These are phyloP conservation scores for Hypoxylon sp. DNA, from an alignment of 2,329 filamentous ascomycete species.

Conservation along the genomic window DNA sequence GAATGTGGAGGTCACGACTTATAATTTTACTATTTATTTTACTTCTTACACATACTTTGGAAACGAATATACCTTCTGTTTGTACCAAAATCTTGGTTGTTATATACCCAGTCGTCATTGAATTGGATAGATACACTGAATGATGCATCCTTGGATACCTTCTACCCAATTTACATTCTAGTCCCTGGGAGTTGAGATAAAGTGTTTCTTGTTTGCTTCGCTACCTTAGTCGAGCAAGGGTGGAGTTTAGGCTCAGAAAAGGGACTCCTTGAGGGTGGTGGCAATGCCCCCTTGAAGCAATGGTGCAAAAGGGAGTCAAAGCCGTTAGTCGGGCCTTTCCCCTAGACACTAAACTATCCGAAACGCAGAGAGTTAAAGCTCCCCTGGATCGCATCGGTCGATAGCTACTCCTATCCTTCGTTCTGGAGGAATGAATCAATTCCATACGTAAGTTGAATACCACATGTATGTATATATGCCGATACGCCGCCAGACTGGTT, in stretches of 20 bases:
- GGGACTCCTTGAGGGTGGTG: background rate
- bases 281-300: conserved; percentile 8
- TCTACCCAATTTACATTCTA: background rate
- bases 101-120: conserved; percentile 25
- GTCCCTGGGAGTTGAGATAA: background rate
- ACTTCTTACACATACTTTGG: conserved; percentile 14
- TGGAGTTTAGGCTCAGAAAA: conserved; percentile 2
- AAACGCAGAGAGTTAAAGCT: conserved; percentile 17
- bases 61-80: conserved; percentile 14
- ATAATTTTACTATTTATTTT: conserved; percentile 6
- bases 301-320: background rate
- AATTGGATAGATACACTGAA: conserved; percentile 11
- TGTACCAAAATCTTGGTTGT: conserved; percentile 13
- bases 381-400: background rate
- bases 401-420: conserved; percentile 6
- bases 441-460: background rate
- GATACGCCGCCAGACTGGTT: background rate
- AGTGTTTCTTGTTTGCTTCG: conserved; percentile 7
- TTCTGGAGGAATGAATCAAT: conserved; percentile 14
- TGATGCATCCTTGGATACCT: conserved; percentile 8
- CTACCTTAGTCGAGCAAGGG: background rate
- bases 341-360: conserved; percentile 23
- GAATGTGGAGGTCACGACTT: conserved; percentile 1
- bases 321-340: conserved; percentile 26
- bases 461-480: background rate